A percentile compares a stretch with the other conserved stretches of the same genome.
These are phyloP conservation scores for Penicillium hesseltinei DNA, from an alignment of 2,329 filamentous ascomycete species.

Conservation along the genomic window DNA sequence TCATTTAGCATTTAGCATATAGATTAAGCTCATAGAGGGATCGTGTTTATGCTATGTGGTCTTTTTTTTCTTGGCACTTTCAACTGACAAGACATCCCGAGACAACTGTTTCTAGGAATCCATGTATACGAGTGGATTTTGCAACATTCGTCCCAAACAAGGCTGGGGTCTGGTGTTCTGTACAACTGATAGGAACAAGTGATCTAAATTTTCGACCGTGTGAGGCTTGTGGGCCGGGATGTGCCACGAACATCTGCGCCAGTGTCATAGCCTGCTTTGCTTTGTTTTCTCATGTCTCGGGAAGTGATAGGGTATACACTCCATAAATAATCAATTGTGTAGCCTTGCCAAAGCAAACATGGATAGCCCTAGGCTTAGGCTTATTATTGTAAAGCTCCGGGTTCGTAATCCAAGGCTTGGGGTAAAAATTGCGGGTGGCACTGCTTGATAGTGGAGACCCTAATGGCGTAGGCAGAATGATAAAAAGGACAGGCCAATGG, in stretches of 20 bases:
- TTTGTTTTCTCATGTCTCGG: background rate
- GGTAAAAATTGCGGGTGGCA: background rate
- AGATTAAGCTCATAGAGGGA: background rate
- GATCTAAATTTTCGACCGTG: background rate
- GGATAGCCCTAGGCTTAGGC: background rate
- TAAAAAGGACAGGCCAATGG: background rate
- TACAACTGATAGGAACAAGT: background rate
- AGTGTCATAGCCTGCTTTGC: background rate
- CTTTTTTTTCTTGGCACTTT: background rate
- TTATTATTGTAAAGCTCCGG: background rate
- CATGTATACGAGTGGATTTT: background rate
- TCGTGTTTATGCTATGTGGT: background rate
- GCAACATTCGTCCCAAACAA: background rate
- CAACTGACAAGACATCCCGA: background rate
- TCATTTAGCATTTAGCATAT: background rate
- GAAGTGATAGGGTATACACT: background rate
- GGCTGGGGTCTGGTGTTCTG: background rate
- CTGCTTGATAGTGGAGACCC: background rate
- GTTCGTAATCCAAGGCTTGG: background rate
- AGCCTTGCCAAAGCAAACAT: background rate
- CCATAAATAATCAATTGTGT: slow-evolving; percentile 1
- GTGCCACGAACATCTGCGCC: background rate
- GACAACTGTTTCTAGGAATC: background rate
- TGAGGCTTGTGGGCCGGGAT: background rate
- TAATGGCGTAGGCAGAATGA: slow-evolving; percentile 1